Percentiles rank a stretch among this genome's conserved stretches.
phyloP scores from a whole-genome alignment of 352 stramenopile species.

The Phytophthora nicotianae region DNA sequence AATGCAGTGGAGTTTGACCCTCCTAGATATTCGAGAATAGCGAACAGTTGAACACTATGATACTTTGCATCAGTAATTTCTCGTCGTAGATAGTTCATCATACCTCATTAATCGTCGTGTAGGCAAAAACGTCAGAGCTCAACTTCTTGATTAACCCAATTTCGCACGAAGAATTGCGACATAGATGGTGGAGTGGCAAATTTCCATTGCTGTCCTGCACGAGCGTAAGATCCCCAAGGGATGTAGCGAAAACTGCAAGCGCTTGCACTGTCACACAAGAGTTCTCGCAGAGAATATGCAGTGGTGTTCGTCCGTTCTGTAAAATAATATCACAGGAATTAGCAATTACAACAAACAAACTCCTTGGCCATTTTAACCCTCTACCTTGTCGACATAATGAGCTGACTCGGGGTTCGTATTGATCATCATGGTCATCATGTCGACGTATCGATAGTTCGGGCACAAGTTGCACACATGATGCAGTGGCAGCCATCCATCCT shows the following conservation, averaged over 20 bases:
- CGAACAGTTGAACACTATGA: neutral
- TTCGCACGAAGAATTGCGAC: constrained; percentile 46
- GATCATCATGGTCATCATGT: constrained; percentile 61
- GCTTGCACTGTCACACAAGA: constrained; percentile 48
- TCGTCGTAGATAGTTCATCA: neutral
- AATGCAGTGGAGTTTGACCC: constrained; percentile 54
- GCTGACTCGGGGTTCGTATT: constrained; percentile 41
- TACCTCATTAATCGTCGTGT: constrained; percentile 48
- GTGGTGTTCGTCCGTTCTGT: constrained; percentile 47
- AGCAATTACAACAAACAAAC: neutral
- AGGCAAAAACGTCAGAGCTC: constrained; percentile 32
- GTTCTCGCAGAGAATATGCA: constrained; percentile 63
- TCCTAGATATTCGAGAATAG: constrained; percentile 25
- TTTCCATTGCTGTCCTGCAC: constrained; percentile 51
- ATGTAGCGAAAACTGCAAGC: constrained; percentile 37
- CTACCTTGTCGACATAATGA: constrained; percentile 50
- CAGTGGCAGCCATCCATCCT: constrained; percentile 55
- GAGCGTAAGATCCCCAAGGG: constrained; percentile 35
- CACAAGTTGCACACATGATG: constrained; percentile 57
- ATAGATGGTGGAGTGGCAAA: constrained; percentile 61
- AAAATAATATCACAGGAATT: neutral
- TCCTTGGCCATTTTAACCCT: neutral
- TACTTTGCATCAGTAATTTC: neutral
- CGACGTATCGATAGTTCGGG: constrained; percentile 57
- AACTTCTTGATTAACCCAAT: constrained; percentile 53